A percentile compares a stretch with the other conserved stretches of the same genome.
These are phyloP conservation scores for Mucor irregularis DNA, from an alignment of 371 early-diverging fungal genomes.

Conservation along the genomic window DNA sequence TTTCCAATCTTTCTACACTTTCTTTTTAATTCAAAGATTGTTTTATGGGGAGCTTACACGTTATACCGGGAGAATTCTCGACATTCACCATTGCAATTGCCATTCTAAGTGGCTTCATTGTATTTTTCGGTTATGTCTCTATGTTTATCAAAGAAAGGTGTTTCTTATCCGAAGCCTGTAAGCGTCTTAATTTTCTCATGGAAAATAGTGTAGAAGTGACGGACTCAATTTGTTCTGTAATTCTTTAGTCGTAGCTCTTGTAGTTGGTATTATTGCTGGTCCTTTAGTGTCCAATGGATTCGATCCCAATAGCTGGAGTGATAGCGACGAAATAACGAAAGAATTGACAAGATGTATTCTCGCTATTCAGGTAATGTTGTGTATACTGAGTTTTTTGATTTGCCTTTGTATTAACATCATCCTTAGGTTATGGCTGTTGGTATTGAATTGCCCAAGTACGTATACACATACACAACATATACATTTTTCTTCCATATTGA, in stretches of 20 bases:
- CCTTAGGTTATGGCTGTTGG: conserved; percentile 84
- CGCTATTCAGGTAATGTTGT: conserved; percentile 67
- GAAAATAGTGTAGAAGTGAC: no score
- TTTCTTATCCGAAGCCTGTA: conserved; percentile 89
- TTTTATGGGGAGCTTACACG: conserved; percentile 8
- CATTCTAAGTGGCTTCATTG: conserved; percentile 82
- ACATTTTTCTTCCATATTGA: neutral
- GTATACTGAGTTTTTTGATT: neutral
- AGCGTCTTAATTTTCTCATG: conserved; percentile 18
- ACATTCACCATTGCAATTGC: conserved; percentile 54
- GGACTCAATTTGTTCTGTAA: no score
- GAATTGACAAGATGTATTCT: conserved; percentile 79
- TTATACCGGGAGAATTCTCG: conserved; percentile 52
- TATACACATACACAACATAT: neutral
- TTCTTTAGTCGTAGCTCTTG: conserved; percentile 74
- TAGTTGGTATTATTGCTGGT: conserved; percentile 89
- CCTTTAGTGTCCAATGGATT: conserved; percentile 67
- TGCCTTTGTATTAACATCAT: neutral
- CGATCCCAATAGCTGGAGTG: conserved; percentile 56
- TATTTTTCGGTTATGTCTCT: conserved; percentile 87
- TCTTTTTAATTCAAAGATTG: neutral
- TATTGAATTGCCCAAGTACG: conserved; percentile 75
- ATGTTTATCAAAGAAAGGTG: conserved; percentile 89
- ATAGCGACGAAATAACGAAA: conserved; percentile 57
- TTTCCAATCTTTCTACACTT: neutral